Percentiles rank a stretch among this genome's conserved stretches.
Conservation (phyloP, 345 rosid species). For the Sisymbrium altissimum region DNA sequence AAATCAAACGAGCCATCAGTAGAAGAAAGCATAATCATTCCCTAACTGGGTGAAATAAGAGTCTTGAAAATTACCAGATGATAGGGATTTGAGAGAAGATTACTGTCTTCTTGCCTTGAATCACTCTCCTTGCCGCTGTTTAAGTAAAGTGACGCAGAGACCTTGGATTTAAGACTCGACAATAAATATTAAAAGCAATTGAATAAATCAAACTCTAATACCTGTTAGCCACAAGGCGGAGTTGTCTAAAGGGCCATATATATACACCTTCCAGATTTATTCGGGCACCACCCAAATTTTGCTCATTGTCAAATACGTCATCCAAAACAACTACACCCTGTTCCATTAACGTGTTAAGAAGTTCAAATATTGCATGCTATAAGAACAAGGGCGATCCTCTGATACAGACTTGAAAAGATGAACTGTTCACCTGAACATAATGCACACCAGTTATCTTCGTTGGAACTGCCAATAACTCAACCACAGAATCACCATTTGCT, state of each 20-base stretch:
- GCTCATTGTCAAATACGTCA: conserved; percentile 84
- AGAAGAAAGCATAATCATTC: conserved; percentile 4
- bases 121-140: conserved; percentile 85
- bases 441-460: conserved; percentile 93
- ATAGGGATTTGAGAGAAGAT: conserved; percentile 88
- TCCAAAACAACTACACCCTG: conserved; percentile 96
- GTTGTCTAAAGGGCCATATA: conserved; percentile 99
- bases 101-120: conserved; percentile 72
- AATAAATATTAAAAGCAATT: neutral
- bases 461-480: conserved; percentile 79
- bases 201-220: conserved; percentile 25
- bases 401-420: neutral
- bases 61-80: conserved; percentile 66
- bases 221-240: conserved; percentile 91
- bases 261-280: conserved; percentile 95
- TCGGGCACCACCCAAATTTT: conserved; percentile 84
- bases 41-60: neutral
- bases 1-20: too few relatives aligned
- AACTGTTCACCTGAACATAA: conserved; percentile 80
- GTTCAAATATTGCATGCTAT: conserved; percentile 14
- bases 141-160: conserved; percentile 19
- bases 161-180: conserved; percentile 1
- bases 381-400: neutral
- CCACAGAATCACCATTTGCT: conserved; percentile 71
- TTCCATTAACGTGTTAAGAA: conserved; percentile 24